Base-by-base conservation (phyloP, 768 basidiomycete species). In the Omphalotus guepiniiformis region DNA sequence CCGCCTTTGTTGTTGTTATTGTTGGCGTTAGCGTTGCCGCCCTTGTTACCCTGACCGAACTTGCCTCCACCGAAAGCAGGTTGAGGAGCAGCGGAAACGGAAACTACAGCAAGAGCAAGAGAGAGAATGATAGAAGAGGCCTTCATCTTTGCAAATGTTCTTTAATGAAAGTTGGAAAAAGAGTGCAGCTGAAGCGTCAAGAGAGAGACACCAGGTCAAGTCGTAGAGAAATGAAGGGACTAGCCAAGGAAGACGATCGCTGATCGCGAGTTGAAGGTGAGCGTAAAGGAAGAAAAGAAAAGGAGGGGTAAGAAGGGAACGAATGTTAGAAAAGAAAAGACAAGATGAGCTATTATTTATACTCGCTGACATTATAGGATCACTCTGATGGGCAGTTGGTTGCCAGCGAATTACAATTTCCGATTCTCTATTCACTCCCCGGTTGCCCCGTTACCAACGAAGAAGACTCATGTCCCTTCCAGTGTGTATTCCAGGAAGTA, bases 121-220 rank as follows among this genome's bases (percentile, higher is more conserved):
- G 58, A 41, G 38, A 64, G 53, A 39, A 71, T 49, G 15, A 49
- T 41, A 29, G 58, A 37, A 39, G 58, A 60, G 57, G 57, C 57
- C 58, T 58, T 69, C 72, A 73, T 75, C 19, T 22, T 51, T 41
- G 42, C 50, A 45, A 52, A 42, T 34, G 30, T n/a, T 36, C 16
- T 42, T 29, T 37, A 43, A 55, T 15, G 38, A 57, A 39, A 39
- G 48, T 35, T n/a, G n/a, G 25, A 41, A 42, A 19, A 12, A 22
- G 44, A 58, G 47, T 47, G 53, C 36, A 46, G 22, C 22, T 38
- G 35, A 40, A 39, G 52, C 29, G 39, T 50, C 32, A 51, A 44
- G 51, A 30, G 44, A 43, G 18, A 26, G 53, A 60, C 57, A 53
- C 56, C 48, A 41, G 52, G 58, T 59, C 58, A 32, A 49, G 45